Evolutionary conservation across 2,329 filamentous ascomycete species (phyloP), one percentile per base, ranked within the genome.

Genomic region (Ampelomyces quisqualis): DNA sequence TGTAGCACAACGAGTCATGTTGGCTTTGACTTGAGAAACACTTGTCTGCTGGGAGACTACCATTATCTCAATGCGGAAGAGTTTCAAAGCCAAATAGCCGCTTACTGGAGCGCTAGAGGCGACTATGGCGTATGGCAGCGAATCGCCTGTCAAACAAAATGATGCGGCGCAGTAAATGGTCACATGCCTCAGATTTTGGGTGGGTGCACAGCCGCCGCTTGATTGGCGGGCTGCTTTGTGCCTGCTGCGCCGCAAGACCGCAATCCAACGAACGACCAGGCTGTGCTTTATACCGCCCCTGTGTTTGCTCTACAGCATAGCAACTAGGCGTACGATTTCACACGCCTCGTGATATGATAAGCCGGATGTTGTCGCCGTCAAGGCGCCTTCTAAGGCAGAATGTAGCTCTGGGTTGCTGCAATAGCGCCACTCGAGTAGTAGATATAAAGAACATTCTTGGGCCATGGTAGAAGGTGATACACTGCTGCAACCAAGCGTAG

Each of bases 91-190:
- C 4, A 13, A 17, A 23, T n/a, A 22, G 37, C 26, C 38, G 35
- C 34, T 41, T 42, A 20, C 23, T 33, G 18, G 32, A 15, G 31
- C 22, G 13, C 35, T 37, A 42, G 28, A 34, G 29, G 34, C 40
- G 29, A 28, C 24, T 17, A 34, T 37, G 10, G 27, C 34, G 34
- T 43, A 34, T 24, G 18, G 11, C n/a, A n/a, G n/a, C n/a, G n/a
- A n/a, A n/a, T n/a, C n/a, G n/a, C n/a, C n/a, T n/a, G n/a, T n/a
- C n/a, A n/a, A n/a, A n/a, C n/a, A n/a, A n/a, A n/a, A n/a, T 18
- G 7, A 10, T n/a, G 19, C 19, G n/a, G 8, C 8, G 19, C 20
- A 15, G 4, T 14, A 11, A 24, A 14, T 24, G 13, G 13, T 34
- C 13, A 34, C 31, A 23, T n/a, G 18, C 8, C 15, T 11, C 5